Conservation (phyloP, 73 alveolate species). For the Tetrahymena malaccensis region DNA sequence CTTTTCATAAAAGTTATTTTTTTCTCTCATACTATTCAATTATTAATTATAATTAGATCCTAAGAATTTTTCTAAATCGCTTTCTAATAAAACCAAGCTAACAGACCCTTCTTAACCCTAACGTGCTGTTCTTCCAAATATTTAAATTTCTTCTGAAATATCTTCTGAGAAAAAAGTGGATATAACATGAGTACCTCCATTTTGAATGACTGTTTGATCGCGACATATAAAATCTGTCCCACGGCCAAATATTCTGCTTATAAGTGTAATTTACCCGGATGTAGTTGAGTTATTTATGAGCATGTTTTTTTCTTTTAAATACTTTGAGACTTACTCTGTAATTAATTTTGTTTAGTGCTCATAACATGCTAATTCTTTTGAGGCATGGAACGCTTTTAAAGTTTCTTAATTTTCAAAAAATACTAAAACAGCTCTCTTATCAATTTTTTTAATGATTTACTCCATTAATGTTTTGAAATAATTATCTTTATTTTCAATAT, state of each 20-base stretch:
- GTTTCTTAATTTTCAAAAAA: background rate
- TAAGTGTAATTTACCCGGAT: background rate
- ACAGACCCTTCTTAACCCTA: background rate
- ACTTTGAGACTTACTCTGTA: background rate
- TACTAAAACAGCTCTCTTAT: background rate
- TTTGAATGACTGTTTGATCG: background rate
- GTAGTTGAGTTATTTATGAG: background rate
- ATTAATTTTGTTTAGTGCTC: background rate
- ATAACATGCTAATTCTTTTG: background rate
- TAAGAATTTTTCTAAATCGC: background rate
- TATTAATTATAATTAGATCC: background rate
- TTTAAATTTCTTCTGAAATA: background rate
- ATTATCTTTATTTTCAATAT: background rate
- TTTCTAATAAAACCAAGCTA: background rate
- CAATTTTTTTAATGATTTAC: background rate
- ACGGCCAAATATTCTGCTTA: background rate
- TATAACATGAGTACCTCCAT: background rate
- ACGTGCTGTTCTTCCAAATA: background rate
- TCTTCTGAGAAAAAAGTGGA: background rate
- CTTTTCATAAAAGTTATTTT: background rate
- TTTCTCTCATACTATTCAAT: background rate
- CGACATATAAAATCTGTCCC: slow-evolving; percentile 4
- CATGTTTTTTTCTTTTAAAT: background rate
- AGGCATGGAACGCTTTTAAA: too few species aligned
- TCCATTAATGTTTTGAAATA: background rate